phyloP scores from a whole-genome alignment of 331 rosid genomes.

The Erythrophleum ivorense region DNA sequence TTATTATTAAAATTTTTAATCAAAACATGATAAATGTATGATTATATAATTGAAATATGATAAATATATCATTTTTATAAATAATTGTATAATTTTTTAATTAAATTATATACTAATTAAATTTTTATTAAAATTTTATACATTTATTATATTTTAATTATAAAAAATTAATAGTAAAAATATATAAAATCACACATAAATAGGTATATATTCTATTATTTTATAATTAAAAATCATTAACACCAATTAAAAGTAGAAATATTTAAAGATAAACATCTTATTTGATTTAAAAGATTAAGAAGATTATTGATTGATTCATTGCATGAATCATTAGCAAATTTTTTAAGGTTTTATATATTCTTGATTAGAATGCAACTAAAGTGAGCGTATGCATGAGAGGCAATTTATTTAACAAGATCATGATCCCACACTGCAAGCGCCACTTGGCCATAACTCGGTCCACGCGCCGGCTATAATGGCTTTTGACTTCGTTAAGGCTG shows the following conservation, averaged over 20 bases:
- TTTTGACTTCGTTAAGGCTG: slow-evolving; percentile 48
- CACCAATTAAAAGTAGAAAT: neutral
- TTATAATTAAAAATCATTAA: no score
- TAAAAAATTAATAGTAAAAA: no score
- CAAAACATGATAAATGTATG: no score
- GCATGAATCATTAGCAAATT: neutral
- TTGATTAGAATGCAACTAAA: slow-evolving; percentile 36
- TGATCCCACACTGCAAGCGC: neutral
- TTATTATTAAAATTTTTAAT: no score
- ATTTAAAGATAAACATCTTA: neutral
- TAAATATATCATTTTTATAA: no score
- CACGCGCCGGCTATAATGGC: slow-evolving; percentile 62
- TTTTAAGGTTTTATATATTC: neutral
- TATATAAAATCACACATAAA: no score
- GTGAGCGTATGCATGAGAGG: neutral
- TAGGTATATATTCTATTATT: no score
- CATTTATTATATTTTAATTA: no score
- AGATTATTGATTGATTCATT: neutral
- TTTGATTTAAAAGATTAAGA: neutral
- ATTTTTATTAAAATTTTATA: no score
- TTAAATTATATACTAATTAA: no score
- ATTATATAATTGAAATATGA: no score
- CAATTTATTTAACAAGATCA: neutral
- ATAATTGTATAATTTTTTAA: no score
- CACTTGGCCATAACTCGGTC: slow-evolving; percentile 10